Conservation (phyloP, 108 stramenopile genomes). For the Cylindrotheca closterium region DNA sequence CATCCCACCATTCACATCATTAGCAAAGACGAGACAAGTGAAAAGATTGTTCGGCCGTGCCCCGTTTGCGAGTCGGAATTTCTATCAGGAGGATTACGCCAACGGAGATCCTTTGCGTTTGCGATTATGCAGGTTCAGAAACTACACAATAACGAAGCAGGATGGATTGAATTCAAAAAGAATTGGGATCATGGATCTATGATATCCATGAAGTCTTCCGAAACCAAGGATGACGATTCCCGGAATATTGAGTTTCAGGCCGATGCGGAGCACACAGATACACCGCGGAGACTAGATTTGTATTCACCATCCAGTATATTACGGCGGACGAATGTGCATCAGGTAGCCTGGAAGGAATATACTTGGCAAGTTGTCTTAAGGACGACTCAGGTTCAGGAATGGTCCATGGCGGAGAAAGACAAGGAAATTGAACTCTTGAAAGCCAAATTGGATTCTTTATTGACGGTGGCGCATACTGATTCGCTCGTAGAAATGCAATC, state of each 20-base stretch:
- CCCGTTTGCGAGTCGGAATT: slow-evolving; percentile 3
- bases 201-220: no score
- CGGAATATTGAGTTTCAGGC: no score
- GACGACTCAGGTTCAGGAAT: background rate
- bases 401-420: background rate
- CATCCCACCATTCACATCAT: slow-evolving; percentile 4
- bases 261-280: no score
- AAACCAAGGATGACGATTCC: no score
- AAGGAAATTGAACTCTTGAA: background rate
- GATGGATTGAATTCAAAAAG: slow-evolving; percentile 1
- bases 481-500: no score
- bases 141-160: background rate
- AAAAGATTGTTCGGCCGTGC: background rate
- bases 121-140: background rate
- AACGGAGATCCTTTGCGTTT: slow-evolving; percentile 5
- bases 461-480: no score
- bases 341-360: background rate
- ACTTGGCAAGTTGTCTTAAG: background rate
- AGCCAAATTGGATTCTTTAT: no score
- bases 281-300: background rate
- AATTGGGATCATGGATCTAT: background rate
- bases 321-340: background rate
- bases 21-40: background rate
- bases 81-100: background rate
- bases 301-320: background rate